These are phyloP conservation scores for Aureoboletus auriporus DNA, from an alignment of 768 basidiomycete species.

Conservation along the genomic window DNA sequence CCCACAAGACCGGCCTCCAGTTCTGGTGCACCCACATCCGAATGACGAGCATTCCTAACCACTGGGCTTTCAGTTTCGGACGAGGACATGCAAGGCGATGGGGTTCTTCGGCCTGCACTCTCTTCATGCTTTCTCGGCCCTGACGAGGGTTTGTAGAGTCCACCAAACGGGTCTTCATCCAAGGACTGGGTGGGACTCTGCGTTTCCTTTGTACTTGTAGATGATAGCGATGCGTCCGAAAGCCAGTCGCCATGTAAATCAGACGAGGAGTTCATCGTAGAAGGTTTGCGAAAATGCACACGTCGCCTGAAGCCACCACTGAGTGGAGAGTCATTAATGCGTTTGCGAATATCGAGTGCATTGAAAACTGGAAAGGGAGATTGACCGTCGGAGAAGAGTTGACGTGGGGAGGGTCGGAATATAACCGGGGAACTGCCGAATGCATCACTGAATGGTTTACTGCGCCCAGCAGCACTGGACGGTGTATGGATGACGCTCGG, in stretches of 20 bases:
- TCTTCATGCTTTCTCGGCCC: slow-evolving; percentile 9
- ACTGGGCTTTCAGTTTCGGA: slow-evolving; percentile 52
- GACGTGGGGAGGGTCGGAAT: slow-evolving; percentile 41
- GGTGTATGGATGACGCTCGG: slow-evolving; percentile 30
- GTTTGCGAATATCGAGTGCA: slow-evolving; percentile 32
- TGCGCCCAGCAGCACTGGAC: slow-evolving; percentile 21
- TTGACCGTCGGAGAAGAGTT: slow-evolving; percentile 34
- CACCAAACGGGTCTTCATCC: slow-evolving; percentile 44
- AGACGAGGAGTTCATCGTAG: slow-evolving; percentile 24
- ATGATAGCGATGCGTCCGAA: slow-evolving; percentile 29
- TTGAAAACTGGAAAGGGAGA: slow-evolving; percentile 30
- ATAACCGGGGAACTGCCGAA: slow-evolving; percentile 35
- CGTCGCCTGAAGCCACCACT: slow-evolving; percentile 29
- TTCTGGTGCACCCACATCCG: slow-evolving; percentile 20
- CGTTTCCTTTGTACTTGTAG: slow-evolving; percentile 15
- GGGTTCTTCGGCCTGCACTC: slow-evolving; percentile 9
- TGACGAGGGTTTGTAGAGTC: slow-evolving; percentile 37
- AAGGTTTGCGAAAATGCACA: slow-evolving; percentile 24
- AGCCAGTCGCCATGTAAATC: slow-evolving; percentile 27
- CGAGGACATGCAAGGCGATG: slow-evolving; percentile 20
- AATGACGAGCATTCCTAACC: slow-evolving; percentile 25
- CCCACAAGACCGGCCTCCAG: slow-evolving; percentile 36
- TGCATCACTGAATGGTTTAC: slow-evolving; percentile 26
- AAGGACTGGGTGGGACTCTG: slow-evolving; percentile 27
- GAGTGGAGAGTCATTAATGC: slow-evolving; percentile 47